phyloP scores from a whole-genome alignment of 2,329 filamentous ascomycete species.

The Colletotrichum theobromicola region DNA sequence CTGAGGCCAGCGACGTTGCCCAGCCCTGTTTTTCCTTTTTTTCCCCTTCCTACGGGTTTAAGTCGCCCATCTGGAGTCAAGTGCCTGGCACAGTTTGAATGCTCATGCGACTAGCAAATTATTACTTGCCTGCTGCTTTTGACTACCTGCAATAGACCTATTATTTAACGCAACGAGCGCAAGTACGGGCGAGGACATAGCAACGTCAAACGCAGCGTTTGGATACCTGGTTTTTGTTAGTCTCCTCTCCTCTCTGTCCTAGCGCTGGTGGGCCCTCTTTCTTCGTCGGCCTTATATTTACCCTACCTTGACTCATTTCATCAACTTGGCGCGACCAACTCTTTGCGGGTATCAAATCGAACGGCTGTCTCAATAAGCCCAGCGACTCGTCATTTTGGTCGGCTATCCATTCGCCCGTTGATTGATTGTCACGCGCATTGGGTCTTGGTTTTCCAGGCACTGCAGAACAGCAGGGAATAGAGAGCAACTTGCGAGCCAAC shows the following conservation, averaged over 20 bases:
- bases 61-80: not conserved
- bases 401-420: not conserved
- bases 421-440: not conserved
- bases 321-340: not conserved
- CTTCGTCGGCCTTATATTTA: not conserved
- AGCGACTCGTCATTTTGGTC: not conserved
- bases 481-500: not conserved
- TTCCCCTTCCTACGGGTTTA: not conserved
- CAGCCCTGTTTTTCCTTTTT: not conserved
- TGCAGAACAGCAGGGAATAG: not conserved
- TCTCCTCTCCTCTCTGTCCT: not conserved
- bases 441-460: not conserved
- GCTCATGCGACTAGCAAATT: not conserved
- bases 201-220: not conserved
- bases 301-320: not conserved
- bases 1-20: not conserved
- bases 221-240: not conserved
- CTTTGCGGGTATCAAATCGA: not conserved
- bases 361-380: not conserved
- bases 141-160: not conserved
- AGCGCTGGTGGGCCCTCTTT: not conserved
- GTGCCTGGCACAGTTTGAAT: not conserved
- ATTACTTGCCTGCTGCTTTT: not conserved
- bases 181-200: not conserved
- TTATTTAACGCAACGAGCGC: not conserved